Conservation (phyloP, 371 early-diverging fungal genomes). For the Apophysomyces elegans region DNA sequence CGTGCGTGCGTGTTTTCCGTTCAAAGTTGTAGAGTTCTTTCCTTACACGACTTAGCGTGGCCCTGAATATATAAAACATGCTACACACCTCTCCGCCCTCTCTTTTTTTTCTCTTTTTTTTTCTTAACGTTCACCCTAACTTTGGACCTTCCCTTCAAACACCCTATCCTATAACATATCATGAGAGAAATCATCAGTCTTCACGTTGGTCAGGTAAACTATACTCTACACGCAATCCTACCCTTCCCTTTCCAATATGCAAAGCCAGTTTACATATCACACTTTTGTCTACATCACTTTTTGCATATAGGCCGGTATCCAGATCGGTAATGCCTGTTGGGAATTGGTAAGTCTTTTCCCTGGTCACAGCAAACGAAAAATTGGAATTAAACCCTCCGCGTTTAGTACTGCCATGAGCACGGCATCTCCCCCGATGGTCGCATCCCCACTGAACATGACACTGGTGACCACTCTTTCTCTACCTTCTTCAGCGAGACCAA, state of each 20-base stretch:
- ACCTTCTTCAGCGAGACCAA: slow-evolving; percentile 97
- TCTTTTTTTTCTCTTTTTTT: slow-evolving; percentile 23
- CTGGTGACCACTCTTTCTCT: slow-evolving; percentile 32
- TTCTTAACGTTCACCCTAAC: slow-evolving; percentile 27
- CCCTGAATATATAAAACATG: slow-evolving; percentile 1
- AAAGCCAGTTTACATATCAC: neutral
- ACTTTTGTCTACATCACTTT: no score
- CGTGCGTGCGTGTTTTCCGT: slow-evolving; percentile 6
- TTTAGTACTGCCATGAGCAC: slow-evolving; percentile 92
- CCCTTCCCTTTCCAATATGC: neutral
- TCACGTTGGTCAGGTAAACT: slow-evolving; percentile 17
- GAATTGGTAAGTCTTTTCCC: slow-evolving; percentile 66
- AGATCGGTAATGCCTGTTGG: slow-evolving; percentile 99
- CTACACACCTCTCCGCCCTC: slow-evolving; percentile 2
- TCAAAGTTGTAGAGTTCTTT: slow-evolving; percentile 1
- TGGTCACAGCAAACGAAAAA: slow-evolving; percentile 25
- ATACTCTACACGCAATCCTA: neutral
- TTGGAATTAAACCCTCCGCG: neutral
- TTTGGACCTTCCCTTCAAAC: slow-evolving; percentile 18
- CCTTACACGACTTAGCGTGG: slow-evolving; percentile 9
- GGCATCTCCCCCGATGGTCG: slow-evolving; percentile 92
- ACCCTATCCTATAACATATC: slow-evolving; percentile 15
- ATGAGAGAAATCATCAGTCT: slow-evolving; percentile 89
- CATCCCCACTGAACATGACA: slow-evolving; percentile 60
- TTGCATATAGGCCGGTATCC: slow-evolving; percentile 87